Conservation (phyloP, 2,329 filamentous ascomycete species). For the Trichophyton verrucosum region DNA sequence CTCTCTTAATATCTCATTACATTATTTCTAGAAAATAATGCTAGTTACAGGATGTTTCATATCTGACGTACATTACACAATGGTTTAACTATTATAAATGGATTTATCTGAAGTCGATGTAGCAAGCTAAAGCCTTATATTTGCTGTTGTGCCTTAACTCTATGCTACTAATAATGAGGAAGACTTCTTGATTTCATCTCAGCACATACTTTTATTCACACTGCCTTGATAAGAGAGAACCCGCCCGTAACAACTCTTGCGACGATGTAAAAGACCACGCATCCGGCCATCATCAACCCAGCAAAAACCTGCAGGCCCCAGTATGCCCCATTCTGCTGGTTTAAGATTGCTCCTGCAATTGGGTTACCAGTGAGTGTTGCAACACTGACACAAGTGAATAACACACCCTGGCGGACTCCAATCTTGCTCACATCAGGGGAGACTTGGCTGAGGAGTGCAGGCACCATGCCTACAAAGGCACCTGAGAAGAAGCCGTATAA, state of each 20-base stretch:
- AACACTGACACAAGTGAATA: slow-evolving; percentile 50
- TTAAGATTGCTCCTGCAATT: slow-evolving; percentile 49
- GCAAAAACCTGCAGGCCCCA: slow-evolving; percentile 53
- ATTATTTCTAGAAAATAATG: too few relatives aligned
- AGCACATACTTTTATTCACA: background rate
- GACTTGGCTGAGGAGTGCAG: slow-evolving; percentile 57
- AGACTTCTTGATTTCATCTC: too few relatives aligned
- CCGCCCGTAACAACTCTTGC: slow-evolving; percentile 20
- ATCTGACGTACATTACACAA: too few relatives aligned
- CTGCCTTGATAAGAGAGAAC: background rate
- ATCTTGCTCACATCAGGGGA: slow-evolving; percentile 53
- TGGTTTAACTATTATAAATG: too few relatives aligned
- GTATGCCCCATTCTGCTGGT: slow-evolving; percentile 40
- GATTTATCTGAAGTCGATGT: too few relatives aligned
- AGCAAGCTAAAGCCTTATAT: too few relatives aligned
- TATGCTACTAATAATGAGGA: too few relatives aligned
- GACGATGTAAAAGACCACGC: slow-evolving; percentile 27
- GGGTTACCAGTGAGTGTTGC: slow-evolving; percentile 56
- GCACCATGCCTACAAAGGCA: slow-evolving; percentile 50
- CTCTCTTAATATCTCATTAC: too few relatives aligned
- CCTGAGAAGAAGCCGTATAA: slow-evolving; percentile 61
- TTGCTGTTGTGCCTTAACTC: too few relatives aligned
- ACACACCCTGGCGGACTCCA: slow-evolving; percentile 53
- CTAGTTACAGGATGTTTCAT: too few relatives aligned
- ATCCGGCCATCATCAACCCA: slow-evolving; percentile 41